A percentile compares a stretch with the other conserved stretches of the same genome.
Evolutionary conservation across 495 filamentous ascomycete genomes (phyloP).

Genomic region (Aspergillus sclerotiicarbonarius): DNA sequence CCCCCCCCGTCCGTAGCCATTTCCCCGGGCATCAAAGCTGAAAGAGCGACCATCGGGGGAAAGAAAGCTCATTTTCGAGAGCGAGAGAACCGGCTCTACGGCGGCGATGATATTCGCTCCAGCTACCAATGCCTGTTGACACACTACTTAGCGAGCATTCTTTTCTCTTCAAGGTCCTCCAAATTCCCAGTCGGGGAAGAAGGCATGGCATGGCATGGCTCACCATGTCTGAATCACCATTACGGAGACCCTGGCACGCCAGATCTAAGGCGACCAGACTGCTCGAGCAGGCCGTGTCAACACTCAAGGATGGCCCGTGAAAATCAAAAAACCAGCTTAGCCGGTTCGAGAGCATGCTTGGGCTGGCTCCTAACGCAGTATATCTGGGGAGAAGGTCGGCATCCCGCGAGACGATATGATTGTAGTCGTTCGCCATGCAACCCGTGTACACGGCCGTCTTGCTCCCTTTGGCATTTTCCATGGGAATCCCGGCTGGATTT

Average conservation of each 20-base stretch:
- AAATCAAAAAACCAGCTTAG: conserved; percentile 30
- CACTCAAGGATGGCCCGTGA: conserved; percentile 23
- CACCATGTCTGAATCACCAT: conserved; percentile 20
- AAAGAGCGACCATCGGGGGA: conserved; percentile 28
- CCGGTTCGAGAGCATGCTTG: conserved; percentile 23
- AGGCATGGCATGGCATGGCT: too few relatives aligned
- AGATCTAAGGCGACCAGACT: conserved; percentile 30
- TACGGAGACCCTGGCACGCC: conserved; percentile 30
- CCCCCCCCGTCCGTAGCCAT: conserved; percentile 45
- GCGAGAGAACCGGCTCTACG: neutral
- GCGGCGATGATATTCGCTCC: neutral
- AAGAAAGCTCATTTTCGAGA: conserved; percentile 23
- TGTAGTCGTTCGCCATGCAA: neutral
- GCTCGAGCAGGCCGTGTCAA: conserved; percentile 35
- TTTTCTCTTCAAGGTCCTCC: too few relatives aligned
- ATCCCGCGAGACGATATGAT: neutral
- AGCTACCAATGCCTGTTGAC: neutral
- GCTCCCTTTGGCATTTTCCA: neutral
- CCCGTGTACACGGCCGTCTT: neutral
- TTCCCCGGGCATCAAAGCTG: conserved; percentile 32
- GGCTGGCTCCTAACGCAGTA: neutral
- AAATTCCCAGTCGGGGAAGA: too few relatives aligned
- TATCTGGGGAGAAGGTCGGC: neutral
- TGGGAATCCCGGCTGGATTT: neutral
- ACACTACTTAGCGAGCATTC: neutral